Percentiles rank a stretch among this genome's conserved stretches.
These are phyloP conservation scores for Erythrobasidium hasegawianum DNA, from an alignment of 1,284 basidiomycete species.

Conservation along the genomic window DNA sequence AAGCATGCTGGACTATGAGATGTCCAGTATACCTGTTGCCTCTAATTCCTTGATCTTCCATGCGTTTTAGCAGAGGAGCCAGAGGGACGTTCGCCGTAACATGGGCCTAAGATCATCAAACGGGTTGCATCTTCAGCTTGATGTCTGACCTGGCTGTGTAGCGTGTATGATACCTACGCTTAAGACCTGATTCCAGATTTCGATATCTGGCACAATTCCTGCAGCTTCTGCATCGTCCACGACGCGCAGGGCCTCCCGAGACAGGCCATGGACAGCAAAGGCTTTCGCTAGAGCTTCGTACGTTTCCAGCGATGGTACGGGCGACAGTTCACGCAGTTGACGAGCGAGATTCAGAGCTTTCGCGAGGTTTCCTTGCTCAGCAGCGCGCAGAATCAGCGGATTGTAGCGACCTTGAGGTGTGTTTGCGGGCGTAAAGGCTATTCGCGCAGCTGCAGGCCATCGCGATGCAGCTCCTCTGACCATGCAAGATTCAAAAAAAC, in stretches of 20 bases:
- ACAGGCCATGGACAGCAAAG: slow-evolving; percentile 25
- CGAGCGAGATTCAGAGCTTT: slow-evolving; percentile 10
- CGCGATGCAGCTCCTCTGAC: neutral
- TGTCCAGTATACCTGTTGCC: slow-evolving; percentile 16
- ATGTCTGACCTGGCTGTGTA: neutral
- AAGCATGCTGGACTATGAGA: slow-evolving; percentile 16
- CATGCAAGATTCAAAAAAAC: neutral
- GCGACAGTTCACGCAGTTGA: neutral
- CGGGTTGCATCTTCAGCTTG: neutral
- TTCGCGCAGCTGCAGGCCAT: neutral
- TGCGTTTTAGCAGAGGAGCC: slow-evolving; percentile 7
- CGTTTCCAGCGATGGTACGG: slow-evolving; percentile 6
- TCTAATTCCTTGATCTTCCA: slow-evolving; percentile 5
- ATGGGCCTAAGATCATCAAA: slow-evolving; percentile 9
- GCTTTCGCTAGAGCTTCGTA: slow-evolving; percentile 31
- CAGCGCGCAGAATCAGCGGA: slow-evolving; percentile 7
- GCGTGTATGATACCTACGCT: neutral
- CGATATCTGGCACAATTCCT: slow-evolving; percentile 17
- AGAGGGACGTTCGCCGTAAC: slow-evolving; percentile 14
- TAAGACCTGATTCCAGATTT: slow-evolving; percentile 27
- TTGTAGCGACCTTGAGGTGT: slow-evolving; percentile 12
- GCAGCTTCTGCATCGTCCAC: slow-evolving; percentile 27
- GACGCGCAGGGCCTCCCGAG: slow-evolving; percentile 20
- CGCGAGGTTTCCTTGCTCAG: slow-evolving; percentile 17
- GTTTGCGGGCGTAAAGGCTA: slow-evolving; percentile 6